Evolutionary conservation across 345 rosid species (phyloP).

Genomic region (Draba incana): DNA sequence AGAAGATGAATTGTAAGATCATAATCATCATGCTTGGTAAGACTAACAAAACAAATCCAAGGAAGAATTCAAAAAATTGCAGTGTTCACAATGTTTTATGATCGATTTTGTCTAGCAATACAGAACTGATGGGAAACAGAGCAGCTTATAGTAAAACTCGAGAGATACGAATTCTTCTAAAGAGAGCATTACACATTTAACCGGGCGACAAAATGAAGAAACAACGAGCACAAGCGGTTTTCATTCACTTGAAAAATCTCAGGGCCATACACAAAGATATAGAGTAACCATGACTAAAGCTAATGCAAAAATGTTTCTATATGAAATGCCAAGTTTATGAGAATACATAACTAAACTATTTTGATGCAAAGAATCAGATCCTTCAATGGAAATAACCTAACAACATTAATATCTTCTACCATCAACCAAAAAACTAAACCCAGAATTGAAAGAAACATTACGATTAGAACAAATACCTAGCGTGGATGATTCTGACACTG

Average conservation of each 20-base stretch:
- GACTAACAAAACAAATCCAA: background rate
- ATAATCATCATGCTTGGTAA: background rate
- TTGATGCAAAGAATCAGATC: slow-evolving; percentile 6
- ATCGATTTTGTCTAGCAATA: no score
- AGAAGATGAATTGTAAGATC: background rate
- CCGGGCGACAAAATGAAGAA: background rate
- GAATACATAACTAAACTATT: background rate
- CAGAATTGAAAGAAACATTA: background rate
- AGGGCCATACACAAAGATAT: background rate
- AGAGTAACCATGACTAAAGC: background rate
- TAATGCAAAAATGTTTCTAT: background rate
- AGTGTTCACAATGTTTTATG: background rate
- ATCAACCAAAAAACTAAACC: background rate
- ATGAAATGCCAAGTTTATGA: background rate
- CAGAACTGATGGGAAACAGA: background rate
- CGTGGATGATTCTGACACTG: slow-evolving; percentile 94
- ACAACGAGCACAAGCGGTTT: background rate
- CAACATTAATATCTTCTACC: background rate
- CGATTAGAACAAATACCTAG: slow-evolving; percentile 53
- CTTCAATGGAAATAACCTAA: background rate
- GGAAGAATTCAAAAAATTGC: background rate
- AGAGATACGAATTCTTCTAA: background rate
- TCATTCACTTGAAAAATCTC: background rate
- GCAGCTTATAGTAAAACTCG: background rate
- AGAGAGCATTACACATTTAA: background rate